Evolutionary conservation across 192 early-diverging fungal species (phyloP), one percentile per base, ranked within the genome.

Genomic region (Funneliformis mosseae): DNA sequence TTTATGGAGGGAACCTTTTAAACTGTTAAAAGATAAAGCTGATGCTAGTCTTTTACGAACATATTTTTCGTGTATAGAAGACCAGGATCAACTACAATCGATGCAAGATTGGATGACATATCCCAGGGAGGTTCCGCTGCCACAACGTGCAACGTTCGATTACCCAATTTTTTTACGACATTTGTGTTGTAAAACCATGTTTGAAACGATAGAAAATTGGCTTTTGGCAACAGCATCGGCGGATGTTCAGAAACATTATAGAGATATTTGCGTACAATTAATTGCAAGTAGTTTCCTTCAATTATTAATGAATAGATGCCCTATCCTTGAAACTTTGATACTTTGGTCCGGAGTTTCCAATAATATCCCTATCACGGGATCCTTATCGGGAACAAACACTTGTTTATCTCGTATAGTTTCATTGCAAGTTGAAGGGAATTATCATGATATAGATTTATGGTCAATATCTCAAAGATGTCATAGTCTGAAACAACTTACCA

Each of bases 1-100:
- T 43, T 50, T 74, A 27, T 74, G 71, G 71, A 74, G 46, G 3
- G 23, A 74, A 48, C 71, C 71, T 42, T 74, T 74, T 74, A 45
- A 27, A 28, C 18, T 74, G 8, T 18, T 50, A 74, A 50, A 25
- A 18, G 71, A 74, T 7, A 67, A 18, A 28, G 27, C 12, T 12
- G 33, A 67, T 67, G 28, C 25, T 18, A 33, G 7, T 67, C 64
- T 67, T 67, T 33, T 67, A 33, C 28, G 64, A 23, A 67, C 64
- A 33, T 67, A 67, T 38, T 14, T 67, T 38, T 67, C 64, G 5
- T 67, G 64, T 18, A 5, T 67, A 7, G 64, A 67, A 38, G 64
- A 67, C 33, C 64, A 67, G 16, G 16, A 33, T 38, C 64, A 67
- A 27, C 33, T 27, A 18, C 33, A 27, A 33, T 67, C 33, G 0